A percentile compares a stretch with the other conserved stretches of the same genome.
These are phyloP conservation scores for Heterobasidion parviporum DNA, from an alignment of 1,284 basidiomycete genomes.

Conservation along the genomic window DNA sequence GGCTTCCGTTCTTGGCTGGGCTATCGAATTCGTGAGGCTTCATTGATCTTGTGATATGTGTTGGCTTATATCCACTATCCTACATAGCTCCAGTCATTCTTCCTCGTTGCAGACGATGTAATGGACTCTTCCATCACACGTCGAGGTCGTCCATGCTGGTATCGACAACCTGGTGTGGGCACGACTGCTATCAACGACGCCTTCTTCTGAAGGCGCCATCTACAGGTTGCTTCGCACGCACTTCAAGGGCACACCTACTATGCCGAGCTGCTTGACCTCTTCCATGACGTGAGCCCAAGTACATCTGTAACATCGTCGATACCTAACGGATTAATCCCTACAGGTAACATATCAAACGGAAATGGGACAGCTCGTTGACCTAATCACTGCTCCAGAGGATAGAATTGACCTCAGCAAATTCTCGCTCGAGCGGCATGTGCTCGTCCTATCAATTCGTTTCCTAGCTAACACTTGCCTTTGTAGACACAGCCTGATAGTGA, in stretches of 20 bases:
- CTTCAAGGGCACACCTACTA: constrained; percentile 86
- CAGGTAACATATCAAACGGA: constrained; percentile 90
- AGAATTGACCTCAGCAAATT: constrained; percentile 84
- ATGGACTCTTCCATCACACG: constrained; percentile 95
- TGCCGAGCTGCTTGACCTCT: constrained; percentile 83
- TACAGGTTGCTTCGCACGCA: constrained; percentile 87
- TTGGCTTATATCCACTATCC: not conserved
- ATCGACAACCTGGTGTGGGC: constrained; percentile 68
- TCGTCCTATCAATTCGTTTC: not conserved
- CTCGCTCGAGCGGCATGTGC: constrained; percentile 67
- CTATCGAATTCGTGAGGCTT: constrained; percentile 78
- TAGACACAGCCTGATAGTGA: constrained; percentile 89
- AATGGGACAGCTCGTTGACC: constrained; percentile 91
- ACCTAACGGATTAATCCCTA: constrained; percentile 7
- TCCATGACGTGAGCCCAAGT: constrained; percentile 63
- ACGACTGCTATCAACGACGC: constrained; percentile 95
- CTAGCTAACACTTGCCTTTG: not conserved
- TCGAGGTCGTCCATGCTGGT: constrained; percentile 97
- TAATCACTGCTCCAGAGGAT: constrained; percentile 93
- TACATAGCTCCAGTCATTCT: constrained; percentile 91
- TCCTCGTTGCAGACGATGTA: constrained; percentile 97
- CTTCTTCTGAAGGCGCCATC: constrained; percentile 97
- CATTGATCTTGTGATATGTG: not conserved
- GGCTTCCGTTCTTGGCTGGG: constrained; percentile 92
- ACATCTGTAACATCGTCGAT: not conserved